Evolutionary conservation across 257 asterid species (phyloP), one percentile per base, ranked within the genome.

Genomic region (Lycium barbarum): DNA sequence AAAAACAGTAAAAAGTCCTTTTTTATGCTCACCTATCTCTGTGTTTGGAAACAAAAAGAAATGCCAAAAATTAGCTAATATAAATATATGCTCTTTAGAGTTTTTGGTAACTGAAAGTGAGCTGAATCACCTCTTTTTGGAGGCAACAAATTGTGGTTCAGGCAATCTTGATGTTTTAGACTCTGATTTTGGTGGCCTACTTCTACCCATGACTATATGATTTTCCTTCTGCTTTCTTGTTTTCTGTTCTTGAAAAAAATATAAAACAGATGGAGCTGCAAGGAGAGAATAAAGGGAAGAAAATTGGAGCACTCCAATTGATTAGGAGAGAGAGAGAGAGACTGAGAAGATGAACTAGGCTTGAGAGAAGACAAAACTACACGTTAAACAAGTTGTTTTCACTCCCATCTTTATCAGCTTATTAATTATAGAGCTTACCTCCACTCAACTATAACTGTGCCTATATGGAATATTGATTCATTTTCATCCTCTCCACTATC

Each of bases 61-160:
- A 43, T 40, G 15, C 80, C 80, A 73, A 6, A 47, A 22, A 76
- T n/a, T 13, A 51, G 35, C 62, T 38, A 76, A 12, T 7, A 13
- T 13, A 49, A 74, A 26, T 76, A 51, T 76, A 53, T 14, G 0
- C 58, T 26, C 45, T 11, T 72, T 72, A 65, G 6, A 26, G 18
- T 2, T 33, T 62, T 55, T 66, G 17, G 38, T 2, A 73, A 49
- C n/a, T 45, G 38, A 13, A 73, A 72, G 38, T n/a, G 57, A 54
- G 26, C 11, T 53, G 47, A 71, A 15, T 76, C 67, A 87, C 91
- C 97, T 93, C 88, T 89, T 90, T 91, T 92, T 93, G 84, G 91
- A 79, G 84, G 90, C 87, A 86, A 87, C 88, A 38, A 51, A 18
- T 68, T 87, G 87, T 87, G 86, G 43, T 79, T 40, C 51, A 5